A percentile compares a stretch with the other conserved stretches of the same genome.
Evolutionary conservation across 164 flowering plant species (phyloP).

Genomic region (Sextonia rubra): DNA sequence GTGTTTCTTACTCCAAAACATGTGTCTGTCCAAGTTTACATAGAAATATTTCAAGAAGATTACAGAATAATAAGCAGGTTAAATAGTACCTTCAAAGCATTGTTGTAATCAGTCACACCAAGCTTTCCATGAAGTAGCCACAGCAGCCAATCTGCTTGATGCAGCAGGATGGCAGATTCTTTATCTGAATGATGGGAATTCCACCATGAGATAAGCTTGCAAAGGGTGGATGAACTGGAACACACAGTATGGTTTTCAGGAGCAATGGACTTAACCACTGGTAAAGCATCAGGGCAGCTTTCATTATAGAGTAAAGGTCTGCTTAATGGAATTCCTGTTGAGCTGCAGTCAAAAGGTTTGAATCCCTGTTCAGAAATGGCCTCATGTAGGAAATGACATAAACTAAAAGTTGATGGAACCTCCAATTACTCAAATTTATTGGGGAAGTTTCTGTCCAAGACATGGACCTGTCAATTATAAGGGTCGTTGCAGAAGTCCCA

Average conservation of each 20-base stretch:
- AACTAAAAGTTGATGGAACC: neutral
- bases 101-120: conserved; percentile 93
- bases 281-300: conserved; percentile 80
- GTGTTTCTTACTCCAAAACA: too few species aligned
- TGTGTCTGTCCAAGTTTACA: neutral
- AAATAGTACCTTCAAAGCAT: conserved; percentile 72
- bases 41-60: neutral
- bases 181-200: conserved; percentile 35
- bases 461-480: conserved; percentile 73
- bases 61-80: neutral
- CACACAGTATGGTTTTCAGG: conserved; percentile 92
- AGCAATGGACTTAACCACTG: conserved; percentile 71
- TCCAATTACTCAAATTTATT: neutral
- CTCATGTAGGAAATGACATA: neutral
- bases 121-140: conserved; percentile 96
- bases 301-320: conserved; percentile 80
- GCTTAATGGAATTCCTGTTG: conserved; percentile 67
- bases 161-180: conserved; percentile 61
- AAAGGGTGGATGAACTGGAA: conserved; percentile 77
- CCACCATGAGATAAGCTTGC: conserved; percentile 95
- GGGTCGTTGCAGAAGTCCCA: conserved; percentile 94
- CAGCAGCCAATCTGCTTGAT: conserved; percentile 94
- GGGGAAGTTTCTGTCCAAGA: neutral
- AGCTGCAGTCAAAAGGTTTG: conserved; percentile 36
- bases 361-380: conserved; percentile 1